Evolutionary conservation across 306 rosid genomes (phyloP).

Genomic region (Betula pendula): DNA sequence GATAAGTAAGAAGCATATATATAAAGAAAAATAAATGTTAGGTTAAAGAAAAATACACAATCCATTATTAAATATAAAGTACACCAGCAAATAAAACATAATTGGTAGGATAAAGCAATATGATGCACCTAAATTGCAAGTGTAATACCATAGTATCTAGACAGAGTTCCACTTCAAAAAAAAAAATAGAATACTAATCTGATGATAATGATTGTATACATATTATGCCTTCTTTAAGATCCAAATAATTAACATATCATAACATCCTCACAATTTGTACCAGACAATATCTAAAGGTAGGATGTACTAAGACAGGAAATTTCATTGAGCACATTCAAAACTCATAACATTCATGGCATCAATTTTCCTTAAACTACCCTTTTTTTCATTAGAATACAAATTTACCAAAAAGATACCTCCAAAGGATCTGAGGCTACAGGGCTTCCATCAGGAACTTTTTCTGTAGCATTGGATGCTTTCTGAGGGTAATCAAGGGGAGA

Average conservation of each 20-base stretch:
- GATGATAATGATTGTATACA: not conserved
- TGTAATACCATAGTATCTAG: not conserved
- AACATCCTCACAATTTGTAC: not conserved
- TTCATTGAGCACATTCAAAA: not conserved
- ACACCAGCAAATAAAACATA: not conserved
- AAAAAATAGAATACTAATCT: not conserved
- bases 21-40: not conserved
- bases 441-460: constrained; percentile 38
- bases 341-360: not conserved
- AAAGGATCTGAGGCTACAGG: constrained; percentile 60
- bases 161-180: not conserved
- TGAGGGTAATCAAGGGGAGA: constrained; percentile 45
- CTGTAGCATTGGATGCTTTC: constrained; percentile 45
- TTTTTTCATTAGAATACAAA: not conserved
- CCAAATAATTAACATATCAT: not conserved
- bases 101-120: not conserved
- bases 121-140: not conserved
- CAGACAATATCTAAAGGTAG: not conserved
- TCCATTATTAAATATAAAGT: not conserved
- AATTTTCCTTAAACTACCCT: not conserved
- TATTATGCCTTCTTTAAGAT: not conserved
- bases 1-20: no score
- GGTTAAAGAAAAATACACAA: not conserved
- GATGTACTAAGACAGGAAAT: not conserved
- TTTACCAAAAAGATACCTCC: constrained; percentile 52